A percentile compares a stretch with the other conserved stretches of the same genome.
phyloP scores from a whole-genome alignment of 176 grass and related monocot species.

The Tillandsia leiboldiana region DNA sequence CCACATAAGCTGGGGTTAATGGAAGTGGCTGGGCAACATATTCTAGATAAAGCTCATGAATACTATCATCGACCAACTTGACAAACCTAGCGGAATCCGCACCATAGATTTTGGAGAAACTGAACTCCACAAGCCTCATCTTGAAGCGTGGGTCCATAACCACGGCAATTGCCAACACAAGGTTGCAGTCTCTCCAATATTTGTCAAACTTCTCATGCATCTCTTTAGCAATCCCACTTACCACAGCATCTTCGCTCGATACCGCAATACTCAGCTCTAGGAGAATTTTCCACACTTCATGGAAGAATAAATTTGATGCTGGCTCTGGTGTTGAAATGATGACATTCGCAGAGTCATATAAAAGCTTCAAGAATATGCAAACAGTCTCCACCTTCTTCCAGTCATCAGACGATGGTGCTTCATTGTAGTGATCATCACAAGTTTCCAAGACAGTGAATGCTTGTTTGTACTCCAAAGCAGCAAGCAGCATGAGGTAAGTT shows the following conservation, averaged over 20 bases:
- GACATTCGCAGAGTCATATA: constrained; percentile 30
- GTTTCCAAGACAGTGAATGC: constrained; percentile 42
- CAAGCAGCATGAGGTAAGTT: constrained; percentile 43
- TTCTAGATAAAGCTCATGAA: constrained; percentile 34
- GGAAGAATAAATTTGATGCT: constrained; percentile 46
- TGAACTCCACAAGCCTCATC: constrained; percentile 44
- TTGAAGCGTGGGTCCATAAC: constrained; percentile 47
- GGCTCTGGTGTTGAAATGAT: constrained; percentile 19
- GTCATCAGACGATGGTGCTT: constrained; percentile 33
- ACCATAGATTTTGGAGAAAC: constrained; percentile 40
- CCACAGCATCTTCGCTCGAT: constrained; percentile 17
- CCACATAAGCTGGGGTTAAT: constrained; percentile 2
- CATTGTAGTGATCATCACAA: constrained; percentile 29
- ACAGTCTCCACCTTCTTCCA: constrained; percentile 42
- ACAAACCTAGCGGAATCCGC: constrained; percentile 22
- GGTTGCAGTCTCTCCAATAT: constrained; percentile 50
- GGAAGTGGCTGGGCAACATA: constrained; percentile 28
- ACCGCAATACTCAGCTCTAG: constrained; percentile 21
- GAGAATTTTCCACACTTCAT: constrained; percentile 35
- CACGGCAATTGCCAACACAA: constrained; percentile 44
- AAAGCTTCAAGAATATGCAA: constrained; percentile 34
- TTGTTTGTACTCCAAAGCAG: constrained; percentile 40
- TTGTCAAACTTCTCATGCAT: constrained; percentile 36
- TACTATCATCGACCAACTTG: constrained; percentile 30
- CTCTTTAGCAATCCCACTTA: constrained; percentile 27